Conservation (phyloP, 169 alveolate genomes). For the Eimeria maxima region DNA sequence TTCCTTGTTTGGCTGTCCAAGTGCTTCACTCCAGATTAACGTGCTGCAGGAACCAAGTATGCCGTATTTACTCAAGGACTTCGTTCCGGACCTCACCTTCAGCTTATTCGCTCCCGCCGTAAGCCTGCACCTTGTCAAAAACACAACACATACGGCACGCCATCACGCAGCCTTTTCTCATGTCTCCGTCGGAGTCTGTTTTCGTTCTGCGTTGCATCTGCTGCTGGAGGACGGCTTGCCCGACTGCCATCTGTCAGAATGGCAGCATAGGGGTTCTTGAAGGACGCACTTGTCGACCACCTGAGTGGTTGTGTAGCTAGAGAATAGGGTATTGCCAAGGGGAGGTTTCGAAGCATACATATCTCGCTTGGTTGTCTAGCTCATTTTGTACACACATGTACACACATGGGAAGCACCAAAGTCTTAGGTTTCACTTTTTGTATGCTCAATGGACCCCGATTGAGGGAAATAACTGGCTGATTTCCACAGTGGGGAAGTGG, state of each 20-base stretch:
- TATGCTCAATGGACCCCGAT: not conserved
- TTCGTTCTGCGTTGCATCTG: not conserved
- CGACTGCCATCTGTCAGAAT: not conserved
- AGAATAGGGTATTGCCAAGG: not conserved
- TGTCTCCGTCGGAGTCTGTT: not conserved
- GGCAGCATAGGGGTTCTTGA: not conserved
- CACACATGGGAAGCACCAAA: not conserved
- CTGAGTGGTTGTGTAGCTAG: not conserved
- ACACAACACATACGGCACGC: not conserved
- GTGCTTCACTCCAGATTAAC: not conserved
- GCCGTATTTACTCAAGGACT: constrained; percentile 37
- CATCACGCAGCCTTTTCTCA: not conserved
- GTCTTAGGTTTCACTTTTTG: not conserved
- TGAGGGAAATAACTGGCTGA: not conserved
- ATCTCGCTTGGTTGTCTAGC: not conserved
- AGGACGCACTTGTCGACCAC: not conserved
- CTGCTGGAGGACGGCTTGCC: not conserved
- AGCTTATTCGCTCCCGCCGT: constrained; percentile 58
- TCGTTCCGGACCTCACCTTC: constrained; percentile 40
- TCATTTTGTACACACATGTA: not conserved
- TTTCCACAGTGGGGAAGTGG: not conserved
- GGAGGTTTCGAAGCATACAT: not conserved
- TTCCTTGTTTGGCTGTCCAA: not conserved
- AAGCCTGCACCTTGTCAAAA: not conserved
- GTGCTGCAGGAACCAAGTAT: constrained; percentile 51